Percentiles rank a stretch among this genome's conserved stretches.
phyloP scores from a whole-genome alignment of 1,284 basidiomycete genomes.

The Marasmius sp. region DNA sequence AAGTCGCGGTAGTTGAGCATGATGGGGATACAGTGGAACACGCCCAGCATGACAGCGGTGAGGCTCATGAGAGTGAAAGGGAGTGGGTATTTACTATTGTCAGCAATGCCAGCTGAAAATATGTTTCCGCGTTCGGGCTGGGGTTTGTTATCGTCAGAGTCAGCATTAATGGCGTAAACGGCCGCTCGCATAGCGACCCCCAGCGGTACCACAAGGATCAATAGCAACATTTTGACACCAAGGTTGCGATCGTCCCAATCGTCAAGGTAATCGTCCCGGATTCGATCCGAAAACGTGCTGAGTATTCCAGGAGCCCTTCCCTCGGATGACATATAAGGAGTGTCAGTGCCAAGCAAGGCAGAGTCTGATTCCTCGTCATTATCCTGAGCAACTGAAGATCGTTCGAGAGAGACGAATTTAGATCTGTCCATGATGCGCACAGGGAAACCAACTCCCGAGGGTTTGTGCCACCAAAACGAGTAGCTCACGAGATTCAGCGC shows the following conservation, averaged over 20 bases:
- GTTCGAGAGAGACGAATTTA: neutral
- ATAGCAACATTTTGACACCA: neutral
- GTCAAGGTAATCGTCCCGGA: too few relatives aligned
- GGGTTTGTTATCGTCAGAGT: too few relatives aligned
- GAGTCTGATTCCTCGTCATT: neutral
- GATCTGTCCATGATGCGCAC: neutral
- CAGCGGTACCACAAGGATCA: neutral
- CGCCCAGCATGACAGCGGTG: too few relatives aligned
- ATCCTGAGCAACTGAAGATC: neutral
- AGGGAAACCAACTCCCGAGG: constrained; percentile 18
- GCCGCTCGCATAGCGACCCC: too few relatives aligned
- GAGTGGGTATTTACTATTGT: neutral
- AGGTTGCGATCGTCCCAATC: neutral
- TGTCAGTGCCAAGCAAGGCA: neutral
- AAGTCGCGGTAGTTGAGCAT: too few relatives aligned
- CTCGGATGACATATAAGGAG: neutral
- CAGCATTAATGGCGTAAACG: too few relatives aligned
- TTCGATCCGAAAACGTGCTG: too few relatives aligned
- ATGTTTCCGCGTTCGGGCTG: neutral
- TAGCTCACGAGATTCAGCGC: constrained; percentile 25
- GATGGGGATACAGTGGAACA: too few relatives aligned
- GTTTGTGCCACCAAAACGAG: constrained; percentile 36
- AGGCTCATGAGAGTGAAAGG: too few relatives aligned
- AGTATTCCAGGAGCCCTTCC: neutral
- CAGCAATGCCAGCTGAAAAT: neutral